Base-by-base conservation (phyloP, 345 rosid species). In the Clarkia xantiana region DNA sequence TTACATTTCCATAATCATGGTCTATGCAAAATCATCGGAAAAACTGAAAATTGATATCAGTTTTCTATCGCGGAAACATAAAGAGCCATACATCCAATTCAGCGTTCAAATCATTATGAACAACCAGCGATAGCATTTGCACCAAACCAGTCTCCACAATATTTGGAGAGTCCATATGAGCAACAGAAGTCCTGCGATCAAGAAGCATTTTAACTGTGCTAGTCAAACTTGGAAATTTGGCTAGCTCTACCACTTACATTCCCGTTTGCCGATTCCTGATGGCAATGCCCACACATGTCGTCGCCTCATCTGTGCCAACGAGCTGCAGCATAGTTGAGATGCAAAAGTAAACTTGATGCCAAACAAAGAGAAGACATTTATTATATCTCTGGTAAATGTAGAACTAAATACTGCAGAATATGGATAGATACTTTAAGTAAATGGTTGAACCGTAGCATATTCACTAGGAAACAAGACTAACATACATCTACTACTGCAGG, bases 261-360 rank as follows among this genome's bases (percentile, higher is more conserved):
- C 88, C 82, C 65, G 55, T 76, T 53, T 25, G 73, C 46, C 62
- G 75, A 63, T 85, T 85, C 40, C 87, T 78, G 55, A 89, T 75
- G 55, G 77, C 84, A 40, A 89, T 62, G 15, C 86, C 94, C 44
- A 85, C 75, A 5, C 95, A 89, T 48, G 94, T 85, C 40, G 97
- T 89, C 49, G 94, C 90, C 70, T 89, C 95, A 66, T 89, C 95
- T 13, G 82, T 77, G 63, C 94, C 95, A 9, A 76, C 67, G 62
- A 69, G 71, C 94, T 89, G 59, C 19, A 48, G 64, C 59, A 45
- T 41, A 47, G 59, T 7, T 29, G 36, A 29, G 42, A 40, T 40
- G 29, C 8, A n/a, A 50, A 48, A 54, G 2, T 7, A n/a, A 2
- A 14, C 48, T 14, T 9, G 14, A 38, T 44, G 43, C 12, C 13